Evolutionary conservation across 805 yeast genomes (phyloP), one percentile per base, ranked within the genome.

Genomic region (Ogataea thermomethanolica): DNA sequence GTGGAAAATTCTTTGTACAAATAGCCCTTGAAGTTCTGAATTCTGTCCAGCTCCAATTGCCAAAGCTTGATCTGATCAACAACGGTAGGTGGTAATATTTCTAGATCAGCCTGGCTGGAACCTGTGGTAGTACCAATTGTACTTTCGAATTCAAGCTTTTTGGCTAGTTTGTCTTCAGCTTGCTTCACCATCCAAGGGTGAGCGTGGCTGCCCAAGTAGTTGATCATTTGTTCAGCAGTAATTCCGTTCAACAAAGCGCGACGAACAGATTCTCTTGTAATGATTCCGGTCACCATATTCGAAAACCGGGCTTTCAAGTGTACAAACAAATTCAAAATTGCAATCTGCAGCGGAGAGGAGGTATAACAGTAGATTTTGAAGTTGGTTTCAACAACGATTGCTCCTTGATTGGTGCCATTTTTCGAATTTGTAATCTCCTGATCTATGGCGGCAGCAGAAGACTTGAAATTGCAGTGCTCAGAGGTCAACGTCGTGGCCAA

Each of bases 31-130:
- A 79, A 84, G 1, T 93, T 77, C 51, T 84, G 81, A 49, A 93
- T 86, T 64, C 99, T 76, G 61, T 93, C 98, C 66, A 90, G 65
- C 59, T 93, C 99, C 45, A 93, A 69, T 66, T 93, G 98, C 99
- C 99, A 93, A 38, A 93, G 70, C 58, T 81, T 82, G 52, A 93
- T 86, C 61, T 93, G 99, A 63, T 93, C 99, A 1, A 87, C 85
- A n/a, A 93, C 95, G 0, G 96, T 93, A 0, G 98, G 96, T 3
- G 98, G 98, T 5, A 85, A 60, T 9, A 93, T 67, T 55, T 81
- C 81, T 43, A 79, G 53, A 47, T 74, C 58, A 49, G 79, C 75
- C 46, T 73, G 73, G 25, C 53, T 55, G 10, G 14, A 15, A 5
- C 74, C 64, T 35, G 76, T 71, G 10, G 48, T 41, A 35, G 57